Conservation (phyloP, 805 yeast species). For the Yamadazyma olivae region DNA sequence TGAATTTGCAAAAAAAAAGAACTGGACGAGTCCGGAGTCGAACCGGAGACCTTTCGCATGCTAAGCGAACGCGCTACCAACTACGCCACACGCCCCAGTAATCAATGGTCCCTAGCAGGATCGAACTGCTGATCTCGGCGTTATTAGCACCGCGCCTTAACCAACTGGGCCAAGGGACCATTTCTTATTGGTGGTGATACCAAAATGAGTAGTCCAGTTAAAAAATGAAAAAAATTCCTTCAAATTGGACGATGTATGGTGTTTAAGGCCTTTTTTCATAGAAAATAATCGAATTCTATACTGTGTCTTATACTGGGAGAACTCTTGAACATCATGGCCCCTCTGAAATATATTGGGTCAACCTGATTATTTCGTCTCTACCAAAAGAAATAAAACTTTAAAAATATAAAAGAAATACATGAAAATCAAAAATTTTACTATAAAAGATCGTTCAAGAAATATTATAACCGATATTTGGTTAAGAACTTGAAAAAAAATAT, state of each 20-base stretch:
- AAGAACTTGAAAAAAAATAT: no score
- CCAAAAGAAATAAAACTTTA: no score
- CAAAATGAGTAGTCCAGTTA: background rate
- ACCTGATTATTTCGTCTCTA: no score
- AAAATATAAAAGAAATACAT: no score
- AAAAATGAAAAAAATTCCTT: no score
- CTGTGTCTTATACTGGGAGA: no score
- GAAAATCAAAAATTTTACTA: no score
- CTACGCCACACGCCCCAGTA: slow-evolving; percentile 45
- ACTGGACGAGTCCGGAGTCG: slow-evolving; percentile 42
- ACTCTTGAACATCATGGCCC: no score
- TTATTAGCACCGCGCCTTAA: slow-evolving; percentile 53
- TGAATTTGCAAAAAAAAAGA: slow-evolving; percentile 11
- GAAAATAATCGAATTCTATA: no score
- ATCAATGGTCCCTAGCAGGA: slow-evolving; percentile 76
- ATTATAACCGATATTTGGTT: no score
- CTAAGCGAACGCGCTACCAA: slow-evolving; percentile 50
- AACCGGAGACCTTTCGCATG: slow-evolving; percentile 50
- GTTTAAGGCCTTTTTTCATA: background rate
- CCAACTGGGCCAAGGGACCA: slow-evolving; percentile 57
- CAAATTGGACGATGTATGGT: background rate
- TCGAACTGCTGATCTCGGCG: slow-evolving; percentile 80
- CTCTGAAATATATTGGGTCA: no score
- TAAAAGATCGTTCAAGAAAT: no score
- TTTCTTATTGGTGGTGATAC: background rate